phyloP scores from a whole-genome alignment of 495 filamentous ascomycete species.

The Hyaloscypha hepaticicola region DNA sequence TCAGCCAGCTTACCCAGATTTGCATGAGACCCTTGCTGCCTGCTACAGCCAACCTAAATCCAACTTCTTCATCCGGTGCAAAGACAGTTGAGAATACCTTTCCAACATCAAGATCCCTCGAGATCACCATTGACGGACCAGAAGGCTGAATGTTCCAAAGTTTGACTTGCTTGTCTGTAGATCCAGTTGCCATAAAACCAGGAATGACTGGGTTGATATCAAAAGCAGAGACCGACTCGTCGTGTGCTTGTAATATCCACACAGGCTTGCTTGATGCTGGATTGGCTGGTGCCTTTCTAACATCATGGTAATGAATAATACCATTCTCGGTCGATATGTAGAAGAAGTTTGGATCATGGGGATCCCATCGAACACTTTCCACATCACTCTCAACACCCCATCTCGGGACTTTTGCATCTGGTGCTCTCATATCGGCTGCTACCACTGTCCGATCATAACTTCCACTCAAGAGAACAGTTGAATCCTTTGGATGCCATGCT shows the following conservation, averaged over 20 bases:
- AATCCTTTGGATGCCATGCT: slow-evolving; percentile 84
- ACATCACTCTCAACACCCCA: slow-evolving; percentile 96
- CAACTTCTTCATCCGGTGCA: slow-evolving; percentile 83
- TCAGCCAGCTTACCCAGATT: slow-evolving; percentile 61
- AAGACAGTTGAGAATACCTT: slow-evolving; percentile 91
- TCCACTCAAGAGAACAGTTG: slow-evolving; percentile 85
- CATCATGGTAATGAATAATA: slow-evolving; percentile 83
- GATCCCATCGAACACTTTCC: slow-evolving; percentile 88
- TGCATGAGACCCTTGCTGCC: slow-evolving; percentile 93
- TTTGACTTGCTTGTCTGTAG: slow-evolving; percentile 91
- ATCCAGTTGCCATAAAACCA: slow-evolving; percentile 89
- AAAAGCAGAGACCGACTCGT: slow-evolving; percentile 90
- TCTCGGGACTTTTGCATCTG: slow-evolving; percentile 69
- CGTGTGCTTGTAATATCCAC: slow-evolving; percentile 94
- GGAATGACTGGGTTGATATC: slow-evolving; percentile 87
- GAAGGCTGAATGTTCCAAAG: slow-evolving; percentile 87
- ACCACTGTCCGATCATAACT: slow-evolving; percentile 93
- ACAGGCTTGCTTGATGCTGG: slow-evolving; percentile 76
- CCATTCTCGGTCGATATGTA: slow-evolving; percentile 93
- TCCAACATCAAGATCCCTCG: slow-evolving; percentile 86
- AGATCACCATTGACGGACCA: slow-evolving; percentile 84
- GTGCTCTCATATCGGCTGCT: slow-evolving; percentile 89
- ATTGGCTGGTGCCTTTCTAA: slow-evolving; percentile 62
- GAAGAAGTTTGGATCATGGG: slow-evolving; percentile 89
- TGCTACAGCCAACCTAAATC: slow-evolving; percentile 87